Base-by-base conservation (phyloP, 1,139 yeast genomes). In the Hansenula anomala region DNA sequence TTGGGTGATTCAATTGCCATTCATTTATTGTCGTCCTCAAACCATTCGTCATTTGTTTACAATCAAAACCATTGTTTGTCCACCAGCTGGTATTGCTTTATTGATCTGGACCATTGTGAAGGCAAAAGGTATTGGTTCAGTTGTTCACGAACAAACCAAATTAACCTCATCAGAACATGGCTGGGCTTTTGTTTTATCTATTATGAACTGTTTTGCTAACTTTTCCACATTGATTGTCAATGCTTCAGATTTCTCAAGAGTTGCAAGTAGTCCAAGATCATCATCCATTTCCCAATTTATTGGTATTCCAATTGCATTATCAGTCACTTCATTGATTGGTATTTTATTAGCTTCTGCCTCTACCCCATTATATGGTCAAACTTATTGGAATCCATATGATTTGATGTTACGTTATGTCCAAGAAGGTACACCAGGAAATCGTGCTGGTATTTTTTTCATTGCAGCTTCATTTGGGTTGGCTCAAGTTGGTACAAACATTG, bases 1-100 rank as follows among this genome's bases (percentile, higher is more conserved):
- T 61, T 85, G 95, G 89, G 64, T 84, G 12, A 71, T 72, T 41
- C 80, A 87, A 41, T 68, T 87, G 44, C 95, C 95, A n/a, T 82
- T 84, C 47, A 67, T 88, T 48, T 82, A 85, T 75, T 75, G 88
- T 56, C 84, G 83, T 35, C 95, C 95, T 6, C 95, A 87, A 56
- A 73, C 79, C 45, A 73, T 87, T 41, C 78, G 94, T 59, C 92
- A 86, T 59, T 68, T 87, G 54, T 87, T 87, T 64, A 82, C 95
- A 0, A 75, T 78, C 40, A 87, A 87, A 60, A 86, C 95, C 0
- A 69, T 73, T 47, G 64, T 83, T 33, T 85, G 85, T 34, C 95
- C 96, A 13, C 64, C 81, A 46, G 95, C 94, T 1, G 95, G 94
- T 30, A 64, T 87, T 45, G 84, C 79, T 0, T 86, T 87, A 56